A percentile compares a stretch with the other conserved stretches of the same genome.
Evolutionary conservation across 2,329 filamentous ascomycete genomes (phyloP).

Genomic region (Stagonosporopsis chrysanthemi): DNA sequence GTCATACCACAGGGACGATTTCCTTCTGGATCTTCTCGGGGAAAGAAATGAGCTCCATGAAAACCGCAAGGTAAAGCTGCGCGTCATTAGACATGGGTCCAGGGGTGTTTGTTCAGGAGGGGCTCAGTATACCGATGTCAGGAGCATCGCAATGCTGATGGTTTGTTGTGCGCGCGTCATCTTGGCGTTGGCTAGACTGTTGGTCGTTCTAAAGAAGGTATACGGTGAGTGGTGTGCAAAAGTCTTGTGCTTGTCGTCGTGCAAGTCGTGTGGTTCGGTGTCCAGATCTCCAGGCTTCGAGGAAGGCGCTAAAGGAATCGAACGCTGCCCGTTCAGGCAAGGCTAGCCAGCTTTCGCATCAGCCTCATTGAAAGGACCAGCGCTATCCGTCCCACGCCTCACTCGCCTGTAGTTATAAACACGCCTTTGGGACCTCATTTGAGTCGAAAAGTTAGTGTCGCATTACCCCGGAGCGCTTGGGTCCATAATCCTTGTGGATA

Average conservation of each 20-base stretch:
- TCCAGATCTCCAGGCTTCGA: conserved; percentile 36
- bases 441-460: background rate
- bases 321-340: conserved; percentile 29
- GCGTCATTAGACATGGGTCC: conserved; percentile 27
- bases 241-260: conserved; percentile 22
- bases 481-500: background rate
- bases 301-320: conserved; percentile 33
- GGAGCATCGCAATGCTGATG: conserved; percentile 83
- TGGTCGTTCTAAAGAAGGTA: conserved; percentile 27
- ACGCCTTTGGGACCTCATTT: conserved; percentile 19
- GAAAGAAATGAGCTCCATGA: conserved; percentile 82
- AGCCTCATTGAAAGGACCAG: conserved; percentile 11
- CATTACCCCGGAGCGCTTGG: background rate
- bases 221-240: conserved; percentile 27
- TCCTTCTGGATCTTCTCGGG: conserved; percentile 80
- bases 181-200: conserved; percentile 44
- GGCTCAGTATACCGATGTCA: conserved; percentile 75
- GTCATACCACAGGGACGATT: conserved; percentile 85
- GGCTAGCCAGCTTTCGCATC: conserved; percentile 26
- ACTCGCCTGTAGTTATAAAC: background rate
- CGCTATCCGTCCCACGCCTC: conserved; percentile 1
- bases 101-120: conserved; percentile 22
- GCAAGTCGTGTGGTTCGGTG: conserved; percentile 28
- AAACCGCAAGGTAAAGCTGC: conserved; percentile 88
- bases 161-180: conserved; percentile 97